Evolutionary conservation across 2,329 filamentous ascomycete genomes (phyloP).

Genomic region (Pseudogymnoascus destructans): DNA sequence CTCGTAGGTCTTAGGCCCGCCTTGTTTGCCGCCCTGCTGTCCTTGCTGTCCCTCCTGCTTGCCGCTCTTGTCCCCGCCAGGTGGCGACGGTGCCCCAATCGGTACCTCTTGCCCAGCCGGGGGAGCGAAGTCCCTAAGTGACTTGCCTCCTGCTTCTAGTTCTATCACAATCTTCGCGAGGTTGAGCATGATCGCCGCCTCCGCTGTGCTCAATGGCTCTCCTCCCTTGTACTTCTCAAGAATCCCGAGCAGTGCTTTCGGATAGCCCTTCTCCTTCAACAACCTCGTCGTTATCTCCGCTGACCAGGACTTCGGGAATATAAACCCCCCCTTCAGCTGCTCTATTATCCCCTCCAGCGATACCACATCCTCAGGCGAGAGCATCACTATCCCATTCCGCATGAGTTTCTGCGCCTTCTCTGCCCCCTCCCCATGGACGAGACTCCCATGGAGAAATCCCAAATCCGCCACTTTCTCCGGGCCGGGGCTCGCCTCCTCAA

Average conservation of each 20-base stretch:
- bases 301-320: constrained; percentile 10
- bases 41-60: constrained; percentile 16
- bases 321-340: constrained; percentile 9
- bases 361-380: background rate
- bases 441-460: background rate
- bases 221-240: constrained; percentile 22
- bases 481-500: background rate
- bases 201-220: constrained; percentile 22
- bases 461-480: constrained; percentile 14
- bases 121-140: background rate
- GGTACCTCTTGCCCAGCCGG: background rate
- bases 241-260: constrained; percentile 16
- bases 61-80: constrained; percentile 11
- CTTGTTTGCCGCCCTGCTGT: constrained; percentile 23
- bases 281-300: constrained; percentile 10
- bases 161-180: background rate
- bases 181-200: background rate
- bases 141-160: background rate
- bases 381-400: background rate
- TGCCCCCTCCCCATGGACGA: background rate
- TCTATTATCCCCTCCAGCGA: background rate
- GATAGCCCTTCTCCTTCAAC: constrained; percentile 13
- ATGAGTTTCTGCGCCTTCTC: background rate
- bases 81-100: background rate
- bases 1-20: constrained; percentile 18